A percentile compares a stretch with the other conserved stretches of the same genome.
Evolutionary conservation across 2,329 filamentous ascomycete genomes (phyloP).

Genomic region (Fusarium caatingaense): DNA sequence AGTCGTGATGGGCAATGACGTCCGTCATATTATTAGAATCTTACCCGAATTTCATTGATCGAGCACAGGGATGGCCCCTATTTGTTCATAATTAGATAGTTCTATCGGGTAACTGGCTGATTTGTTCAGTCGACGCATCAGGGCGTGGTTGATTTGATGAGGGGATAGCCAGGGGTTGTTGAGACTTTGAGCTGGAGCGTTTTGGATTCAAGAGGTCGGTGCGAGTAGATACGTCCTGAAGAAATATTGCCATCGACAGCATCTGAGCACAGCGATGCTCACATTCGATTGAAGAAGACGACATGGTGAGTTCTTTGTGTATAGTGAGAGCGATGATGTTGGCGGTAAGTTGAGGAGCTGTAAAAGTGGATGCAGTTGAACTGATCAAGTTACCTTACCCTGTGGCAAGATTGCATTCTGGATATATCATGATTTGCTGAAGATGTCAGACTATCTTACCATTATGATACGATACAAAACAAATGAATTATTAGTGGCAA

Average conservation of each 20-base stretch:
- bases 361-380: conserved; percentile 20
- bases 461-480: not conserved
- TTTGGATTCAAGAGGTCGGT: conserved; percentile 42
- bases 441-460: not conserved
- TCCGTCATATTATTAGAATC: not conserved
- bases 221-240: conserved; percentile 50
- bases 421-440: conserved; percentile 51
- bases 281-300: conserved; percentile 44
- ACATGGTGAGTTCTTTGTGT: conserved; percentile 21
- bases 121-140: conserved; percentile 18
- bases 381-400: conserved; percentile 13
- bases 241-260: conserved; percentile 52
- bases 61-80: no score
- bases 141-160: conserved; percentile 21
- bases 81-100: not conserved
- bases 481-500: not conserved
- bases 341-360: conserved; percentile 25
- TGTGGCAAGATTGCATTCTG: conserved; percentile 6
- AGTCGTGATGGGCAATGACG: not conserved
- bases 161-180: not conserved
- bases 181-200: not conserved
- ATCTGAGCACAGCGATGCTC: conserved; percentile 50
- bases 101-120: conserved; percentile 25
- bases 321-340: conserved; percentile 16
- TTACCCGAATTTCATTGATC: not conserved